phyloP scores from a whole-genome alignment of 2,329 filamentous ascomycete genomes.

The Colletotrichum orbiculare region DNA sequence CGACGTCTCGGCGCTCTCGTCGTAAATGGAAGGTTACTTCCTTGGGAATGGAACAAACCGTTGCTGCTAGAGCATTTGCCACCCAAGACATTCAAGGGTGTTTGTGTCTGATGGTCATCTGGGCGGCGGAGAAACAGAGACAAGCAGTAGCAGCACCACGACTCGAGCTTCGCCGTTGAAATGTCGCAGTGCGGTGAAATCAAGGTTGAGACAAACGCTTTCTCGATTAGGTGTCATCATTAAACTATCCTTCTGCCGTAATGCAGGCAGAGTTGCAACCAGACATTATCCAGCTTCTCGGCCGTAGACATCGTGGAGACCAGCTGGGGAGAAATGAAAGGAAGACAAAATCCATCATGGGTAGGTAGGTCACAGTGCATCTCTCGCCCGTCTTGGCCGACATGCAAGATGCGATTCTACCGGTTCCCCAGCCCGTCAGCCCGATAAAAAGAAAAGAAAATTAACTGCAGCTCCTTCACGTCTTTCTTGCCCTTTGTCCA shows the following conservation, averaged over 20 bases:
- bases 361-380: slow-evolving; percentile 15
- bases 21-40: slow-evolving; percentile 13
- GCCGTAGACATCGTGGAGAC: slow-evolving; percentile 18
- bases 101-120: neutral
- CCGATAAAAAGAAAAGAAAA: slow-evolving; percentile 16
- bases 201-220: slow-evolving; percentile 26
- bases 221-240: slow-evolving; percentile 31
- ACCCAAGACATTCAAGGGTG: slow-evolving; percentile 14
- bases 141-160: slow-evolving; percentile 11
- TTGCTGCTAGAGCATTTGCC: slow-evolving; percentile 13
- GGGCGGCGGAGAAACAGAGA: slow-evolving; percentile 16
- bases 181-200: slow-evolving; percentile 21
- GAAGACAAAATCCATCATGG: too few relatives aligned
- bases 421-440: slow-evolving; percentile 11
- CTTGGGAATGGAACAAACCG: neutral
- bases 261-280: slow-evolving; percentile 1
- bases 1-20: slow-evolving; percentile 5
- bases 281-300: slow-evolving; percentile 11
- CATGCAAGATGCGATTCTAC: neutral
- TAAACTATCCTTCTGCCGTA: slow-evolving; percentile 20
- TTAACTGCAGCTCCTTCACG: slow-evolving; percentile 1
- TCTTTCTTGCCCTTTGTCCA: neutral
- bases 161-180: slow-evolving; percentile 25
- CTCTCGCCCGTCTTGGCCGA: slow-evolving; percentile 12
- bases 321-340: too few relatives aligned